Base-by-base conservation (phyloP, 805 yeast species). In the Teunomyces gatunensis region DNA sequence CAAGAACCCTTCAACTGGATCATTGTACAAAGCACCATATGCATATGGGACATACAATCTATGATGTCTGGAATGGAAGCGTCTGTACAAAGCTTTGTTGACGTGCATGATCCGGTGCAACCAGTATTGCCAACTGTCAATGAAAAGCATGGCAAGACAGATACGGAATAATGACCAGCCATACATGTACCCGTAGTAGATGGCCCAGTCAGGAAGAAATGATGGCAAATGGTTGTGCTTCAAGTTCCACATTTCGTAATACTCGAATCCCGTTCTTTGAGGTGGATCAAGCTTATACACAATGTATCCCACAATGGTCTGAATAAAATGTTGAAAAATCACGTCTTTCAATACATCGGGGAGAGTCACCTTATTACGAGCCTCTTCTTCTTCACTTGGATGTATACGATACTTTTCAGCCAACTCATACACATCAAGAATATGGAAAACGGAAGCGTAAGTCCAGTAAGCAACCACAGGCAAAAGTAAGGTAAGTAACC, bases 81-180 rank as follows among this genome's bases (percentile, higher is more conserved):
- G 71, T 53, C 78, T 80, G 77, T 94, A 94, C 42, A 91, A 71
- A 47, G 75, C 70, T 62, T 83, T 84, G 76, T 87, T 87, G 62
- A 76, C 59, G 64, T 94, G 99, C 98, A 94, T 91, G 53, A 77
- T 63, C 52, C 96, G 78, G 66, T 94, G 99, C 53, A 91, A 74
- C 75, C 83, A 81, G 67, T 87, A 94, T 70, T 94, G 99, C 99
- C 99, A 94, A 3, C 96, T 78, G 65, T 94, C 99, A 57, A 94
- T 79, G 52, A 94, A 71, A 44, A 81, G 61, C 59, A 90, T 84
- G 2, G 95, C 96, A 27, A 74, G 41, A 11, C 69, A 42, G 28
- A 89, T 65, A 54, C 82, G 83, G n/a, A 80, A 23, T 1, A 69
- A 39, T 0, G 96, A 83, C 55, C 81, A 61, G 4, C 86, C 88